Conservation (phyloP, 225 moss, liverwort and hornwort genomes). For the Sphagnum contortum region DNA sequence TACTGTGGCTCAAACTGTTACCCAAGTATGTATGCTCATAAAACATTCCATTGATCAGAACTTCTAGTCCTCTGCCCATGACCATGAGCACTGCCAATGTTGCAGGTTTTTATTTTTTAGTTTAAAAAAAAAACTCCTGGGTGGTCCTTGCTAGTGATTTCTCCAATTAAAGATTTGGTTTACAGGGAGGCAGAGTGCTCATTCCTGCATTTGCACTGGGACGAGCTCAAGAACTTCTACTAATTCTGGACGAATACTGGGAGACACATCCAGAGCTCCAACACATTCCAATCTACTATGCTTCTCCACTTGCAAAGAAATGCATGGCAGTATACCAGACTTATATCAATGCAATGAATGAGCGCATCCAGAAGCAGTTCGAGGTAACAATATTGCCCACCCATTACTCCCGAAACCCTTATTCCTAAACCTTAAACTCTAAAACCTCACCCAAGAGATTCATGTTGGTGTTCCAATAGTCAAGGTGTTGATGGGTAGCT, state of each 20-base stretch:
- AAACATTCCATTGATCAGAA: too few species aligned
- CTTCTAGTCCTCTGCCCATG: too few species aligned
- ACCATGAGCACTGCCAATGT: too few species aligned
- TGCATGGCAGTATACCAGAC: constrained; percentile 97
- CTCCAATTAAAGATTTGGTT: too few species aligned
- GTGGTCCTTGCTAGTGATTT: too few species aligned
- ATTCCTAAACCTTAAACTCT: too few species aligned
- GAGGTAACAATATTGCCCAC: constrained; percentile 20
- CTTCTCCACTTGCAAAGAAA: constrained; percentile 93
- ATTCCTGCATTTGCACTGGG: constrained; percentile 95
- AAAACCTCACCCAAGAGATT: too few species aligned
- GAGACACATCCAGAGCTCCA: constrained; percentile 95
- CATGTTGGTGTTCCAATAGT: too few species aligned
- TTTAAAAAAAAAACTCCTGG: too few species aligned
- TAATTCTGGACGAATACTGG: constrained; percentile 97
- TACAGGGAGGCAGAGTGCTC: constrained; percentile 82
- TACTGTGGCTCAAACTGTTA: constrained; percentile 80
- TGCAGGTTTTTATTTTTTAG: too few species aligned
- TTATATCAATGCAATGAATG: constrained; percentile 97
- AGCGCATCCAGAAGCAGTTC: constrained; percentile 84
- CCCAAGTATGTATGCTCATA: constrained; percentile 25
- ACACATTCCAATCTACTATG: constrained; percentile 80
- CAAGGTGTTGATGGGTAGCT: too few species aligned
- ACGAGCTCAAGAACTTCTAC: constrained; percentile 83
- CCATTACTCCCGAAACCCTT: too few species aligned